Evolutionary conservation across 768 basidiomycete genomes (phyloP), one percentile per base, ranked within the genome.

Genomic region (Rhodotorula diobovata): DNA sequence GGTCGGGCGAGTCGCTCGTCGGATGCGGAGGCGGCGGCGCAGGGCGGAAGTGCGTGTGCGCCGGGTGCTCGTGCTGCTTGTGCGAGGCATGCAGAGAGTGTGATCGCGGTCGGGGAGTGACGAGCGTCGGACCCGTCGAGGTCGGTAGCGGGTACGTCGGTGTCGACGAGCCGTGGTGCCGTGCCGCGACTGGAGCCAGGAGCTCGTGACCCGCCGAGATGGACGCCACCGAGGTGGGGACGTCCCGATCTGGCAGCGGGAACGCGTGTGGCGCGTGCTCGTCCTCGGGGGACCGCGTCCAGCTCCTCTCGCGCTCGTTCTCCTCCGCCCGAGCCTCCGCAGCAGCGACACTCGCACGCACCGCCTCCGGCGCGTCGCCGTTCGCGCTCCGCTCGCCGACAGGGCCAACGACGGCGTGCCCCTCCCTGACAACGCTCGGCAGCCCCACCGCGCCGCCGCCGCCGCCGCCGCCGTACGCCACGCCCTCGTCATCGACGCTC

Each of bases 91-190:
- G 48, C 2, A 71, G 70, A 0, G 70, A 71, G 21, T 60, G 66
- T 16, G 70, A 71, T 30, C 70, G 61, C 35, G 70, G 65, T n/a
- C 70, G 64, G 12, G 70, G 65, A 35, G 57, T 45, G 10, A 58
- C 50, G n/a, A 57, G 64, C 3, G 41, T 41, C 4, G 50, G 51
- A 9, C n/a, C 51, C n/a, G 11, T 20, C 20, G 51, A 2, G 53
- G 48, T 54, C 59, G 16, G 63, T 53, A 43, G 14, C 12, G 41
- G 41, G 41, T 43, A 18, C 14, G 41, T 43, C 41, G 41, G 41
- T 18, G 41, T 14, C 41, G 41, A 43, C 41, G 41, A 43, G 32
- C 53, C 34, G 59, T 61, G 51, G 28, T 56, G 37, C 11, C 65
- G 54, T 10, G 28, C 39, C 1, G 65, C 70, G 45, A 71, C 16